phyloP scores from a whole-genome alignment of 139 green algal genomes.

The Chlamydomonas schloesseri region DNA sequence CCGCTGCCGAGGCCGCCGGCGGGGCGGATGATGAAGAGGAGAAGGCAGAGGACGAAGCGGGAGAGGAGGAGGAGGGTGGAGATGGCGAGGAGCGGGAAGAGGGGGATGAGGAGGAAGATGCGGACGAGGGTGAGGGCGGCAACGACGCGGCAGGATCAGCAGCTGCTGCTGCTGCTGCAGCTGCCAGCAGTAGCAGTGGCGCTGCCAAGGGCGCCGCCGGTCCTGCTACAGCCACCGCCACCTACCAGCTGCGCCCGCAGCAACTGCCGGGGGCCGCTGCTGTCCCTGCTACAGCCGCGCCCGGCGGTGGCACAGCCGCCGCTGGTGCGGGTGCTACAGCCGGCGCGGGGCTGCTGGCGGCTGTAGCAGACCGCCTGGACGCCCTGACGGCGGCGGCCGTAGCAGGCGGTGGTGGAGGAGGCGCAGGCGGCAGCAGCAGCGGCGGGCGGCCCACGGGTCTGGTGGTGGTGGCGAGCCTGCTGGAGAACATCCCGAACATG shows the following conservation, averaged over 20 bases:
- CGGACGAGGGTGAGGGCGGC: neutral
- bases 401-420: too few species aligned
- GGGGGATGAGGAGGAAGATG: neutral
- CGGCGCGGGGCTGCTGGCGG: neutral
- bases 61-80: neutral
- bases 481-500: slow-evolving; percentile 89
- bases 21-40: neutral
- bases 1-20: neutral
- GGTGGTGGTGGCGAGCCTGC: slow-evolving; percentile 86
- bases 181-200: neutral
- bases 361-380: slow-evolving; percentile 10
- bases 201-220: neutral
- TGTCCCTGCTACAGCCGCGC: neutral
- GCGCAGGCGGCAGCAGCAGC: neutral
- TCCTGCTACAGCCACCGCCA: neutral
- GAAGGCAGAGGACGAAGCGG: neutral
- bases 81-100: slow-evolving; percentile 1
- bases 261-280: neutral
- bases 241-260: slow-evolving; percentile 36
- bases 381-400: slow-evolving; percentile 22
- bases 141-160: neutral
- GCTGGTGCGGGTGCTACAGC: neutral
- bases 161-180: neutral
- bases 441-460: slow-evolving; percentile 59
- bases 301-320: neutral